A percentile compares a stretch with the other conserved stretches of the same genome.
These are phyloP conservation scores for Vigna nakashimae DNA, from an alignment of 306 rosid species.

Conservation along the genomic window DNA sequence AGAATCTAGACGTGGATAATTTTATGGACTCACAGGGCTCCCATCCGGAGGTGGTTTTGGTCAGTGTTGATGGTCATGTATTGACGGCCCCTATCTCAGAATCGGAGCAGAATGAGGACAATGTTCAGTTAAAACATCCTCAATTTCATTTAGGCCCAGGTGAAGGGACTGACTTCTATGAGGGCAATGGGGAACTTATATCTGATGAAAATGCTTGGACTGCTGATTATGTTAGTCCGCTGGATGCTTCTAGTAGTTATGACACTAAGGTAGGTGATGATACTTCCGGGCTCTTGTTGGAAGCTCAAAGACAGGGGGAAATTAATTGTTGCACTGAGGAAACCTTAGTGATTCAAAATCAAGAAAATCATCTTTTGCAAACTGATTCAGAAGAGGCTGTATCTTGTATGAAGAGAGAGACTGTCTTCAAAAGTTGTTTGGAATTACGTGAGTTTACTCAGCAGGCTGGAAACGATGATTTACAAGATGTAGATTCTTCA, in stretches of 20 bases:
- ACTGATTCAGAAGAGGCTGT: slow-evolving; percentile 55
- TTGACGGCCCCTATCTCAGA: slow-evolving; percentile 84
- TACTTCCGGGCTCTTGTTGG: slow-evolving; percentile 35
- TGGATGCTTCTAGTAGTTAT: slow-evolving; percentile 51
- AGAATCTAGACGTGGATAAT: slow-evolving; percentile 59
- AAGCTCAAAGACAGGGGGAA: slow-evolving; percentile 56
- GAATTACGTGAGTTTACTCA: slow-evolving; percentile 54
- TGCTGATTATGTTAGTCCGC: slow-evolving; percentile 62
- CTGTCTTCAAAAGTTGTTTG: slow-evolving; percentile 64
- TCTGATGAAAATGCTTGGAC: slow-evolving; percentile 75
- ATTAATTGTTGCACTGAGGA: slow-evolving; percentile 51
- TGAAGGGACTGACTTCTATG: slow-evolving; percentile 75
- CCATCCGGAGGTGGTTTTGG: slow-evolving; percentile 80
- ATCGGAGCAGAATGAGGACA: slow-evolving; percentile 69
- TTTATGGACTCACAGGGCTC: slow-evolving; percentile 62
- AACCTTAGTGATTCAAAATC: slow-evolving; percentile 40
- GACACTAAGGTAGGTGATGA: slow-evolving; percentile 37
- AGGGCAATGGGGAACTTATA: slow-evolving; percentile 66
- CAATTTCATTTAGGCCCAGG: slow-evolving; percentile 93
- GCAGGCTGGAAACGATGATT: slow-evolving; percentile 47
- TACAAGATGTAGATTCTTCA: slow-evolving; percentile 41
- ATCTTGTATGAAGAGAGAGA: slow-evolving; percentile 46
- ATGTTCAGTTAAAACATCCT: slow-evolving; percentile 76
- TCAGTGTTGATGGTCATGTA: slow-evolving; percentile 92
- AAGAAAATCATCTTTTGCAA: slow-evolving; percentile 49